Percentiles rank a stretch among this genome's conserved stretches.
Conservation (phyloP, 2,329 filamentous ascomycete species). For the Colletotrichum graminicola region DNA sequence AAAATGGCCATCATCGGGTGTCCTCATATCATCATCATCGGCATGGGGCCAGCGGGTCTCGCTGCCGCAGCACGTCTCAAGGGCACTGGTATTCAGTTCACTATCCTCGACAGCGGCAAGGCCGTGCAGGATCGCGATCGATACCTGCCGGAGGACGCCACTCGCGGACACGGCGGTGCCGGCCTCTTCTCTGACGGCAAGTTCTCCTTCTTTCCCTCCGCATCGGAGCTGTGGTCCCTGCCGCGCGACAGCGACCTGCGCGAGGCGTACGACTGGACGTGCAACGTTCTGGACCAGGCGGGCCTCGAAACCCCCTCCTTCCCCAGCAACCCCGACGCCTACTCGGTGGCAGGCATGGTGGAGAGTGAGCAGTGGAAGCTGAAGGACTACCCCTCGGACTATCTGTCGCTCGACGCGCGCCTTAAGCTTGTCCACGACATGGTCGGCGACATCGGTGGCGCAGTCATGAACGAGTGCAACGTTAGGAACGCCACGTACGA, state of each 20-base stretch:
- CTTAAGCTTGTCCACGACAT: slow-evolving; percentile 1
- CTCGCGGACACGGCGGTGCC: slow-evolving; percentile 1
- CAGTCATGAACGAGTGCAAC: slow-evolving; percentile 3
- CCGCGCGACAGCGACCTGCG: slow-evolving; percentile 4
- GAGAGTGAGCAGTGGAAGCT: slow-evolving; percentile 9
- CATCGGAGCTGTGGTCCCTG: slow-evolving; percentile 8
- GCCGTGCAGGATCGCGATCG: background rate
- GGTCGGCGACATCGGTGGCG: slow-evolving; percentile 4
- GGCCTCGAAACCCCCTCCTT: slow-evolving; percentile 2
- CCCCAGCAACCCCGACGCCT: slow-evolving; percentile 6
- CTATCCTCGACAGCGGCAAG: slow-evolving; percentile 6
- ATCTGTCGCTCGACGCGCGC: slow-evolving; percentile 1
- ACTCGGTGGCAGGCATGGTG: slow-evolving; percentile 9
- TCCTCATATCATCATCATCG: slow-evolving; percentile 48
- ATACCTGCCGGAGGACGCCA: slow-evolving; percentile 6
- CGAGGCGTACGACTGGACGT: slow-evolving; percentile 8
- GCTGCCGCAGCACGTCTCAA: slow-evolving; percentile 50
- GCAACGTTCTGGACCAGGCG: slow-evolving; percentile 4
- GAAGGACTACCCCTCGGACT: slow-evolving; percentile 6
- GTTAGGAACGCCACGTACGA: slow-evolving; percentile 2
- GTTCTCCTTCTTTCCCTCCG: slow-evolving; percentile 12
- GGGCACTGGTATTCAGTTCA: slow-evolving; percentile 12
- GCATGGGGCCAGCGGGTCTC: slow-evolving; percentile 49
- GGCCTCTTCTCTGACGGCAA: slow-evolving; percentile 7
- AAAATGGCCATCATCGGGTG: slow-evolving; percentile 1